Base-by-base conservation (phyloP, 1,139 yeast species). In the Yamadazyma epiphylla region DNA sequence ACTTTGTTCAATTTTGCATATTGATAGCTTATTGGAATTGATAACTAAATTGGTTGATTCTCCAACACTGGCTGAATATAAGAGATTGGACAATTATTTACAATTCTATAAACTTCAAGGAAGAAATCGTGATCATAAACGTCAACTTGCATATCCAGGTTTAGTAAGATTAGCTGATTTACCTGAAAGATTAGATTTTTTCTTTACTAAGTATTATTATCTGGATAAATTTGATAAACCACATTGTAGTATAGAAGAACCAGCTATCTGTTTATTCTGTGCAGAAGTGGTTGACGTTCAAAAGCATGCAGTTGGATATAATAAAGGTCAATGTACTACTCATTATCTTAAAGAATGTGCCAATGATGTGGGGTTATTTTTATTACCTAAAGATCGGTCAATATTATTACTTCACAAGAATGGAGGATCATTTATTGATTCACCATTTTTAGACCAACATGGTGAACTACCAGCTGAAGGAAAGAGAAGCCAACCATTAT, bases 221-320 rank as follows among this genome's bases (percentile, higher is more conserved):
- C 64, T 62, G 46, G 66, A 67, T 27, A 57, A 60, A 31, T 62
- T 58, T 19, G 56, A 60, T 29, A 60, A 61, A 28, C 74, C 73
- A 1, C 59, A 62, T 36, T 49, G 47, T 38, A 39, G 49, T n/a
- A 73, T 71, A 20, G 69, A 73, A 19, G 95, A 88, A 42, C 94
- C 95, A 0, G 96, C 95, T 0, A 64, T 91, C 9, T 91, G 98
- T 48, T 58, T 91, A 32, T 81, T 82, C 42, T 91, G 98, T 58
- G 94, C 89, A 1, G 61, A 64, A 10, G 69, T 81, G 4, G 69
- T 86, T 17, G 80, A 80, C 39, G 61, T 80, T 16, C 96, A 89
- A 45, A 74, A 69, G 31, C 53, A 60, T 24, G 68, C 78, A 11
- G 57, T 72, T 35, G 83, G 79, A 2, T 60, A 58, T 30, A 51